These are phyloP conservation scores for Saccharomycopsis fibuligera DNA, from an alignment of 805 yeast species.

Conservation along the genomic window DNA sequence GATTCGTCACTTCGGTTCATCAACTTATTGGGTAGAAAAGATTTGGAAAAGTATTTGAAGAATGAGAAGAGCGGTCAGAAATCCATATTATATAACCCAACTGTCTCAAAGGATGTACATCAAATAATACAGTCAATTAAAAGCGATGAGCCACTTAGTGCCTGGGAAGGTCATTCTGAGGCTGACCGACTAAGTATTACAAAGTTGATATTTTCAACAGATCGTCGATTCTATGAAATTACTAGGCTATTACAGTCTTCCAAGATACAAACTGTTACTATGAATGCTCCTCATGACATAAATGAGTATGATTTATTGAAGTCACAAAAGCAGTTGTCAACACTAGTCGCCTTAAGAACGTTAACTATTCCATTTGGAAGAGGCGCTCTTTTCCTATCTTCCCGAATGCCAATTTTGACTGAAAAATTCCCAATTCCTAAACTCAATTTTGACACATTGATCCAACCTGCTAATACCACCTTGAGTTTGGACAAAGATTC, in stretches of 20 bases:
- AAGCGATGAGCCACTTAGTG: constrained; percentile 42
- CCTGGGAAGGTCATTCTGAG: constrained; percentile 70
- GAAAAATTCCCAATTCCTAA: constrained; percentile 78
- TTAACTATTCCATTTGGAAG: constrained; percentile 73
- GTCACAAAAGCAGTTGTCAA: constrained; percentile 50
- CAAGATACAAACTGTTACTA: constrained; percentile 48
- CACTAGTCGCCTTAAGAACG: constrained; percentile 61
- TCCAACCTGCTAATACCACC: constrained; percentile 62
- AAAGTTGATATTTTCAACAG: constrained; percentile 65
- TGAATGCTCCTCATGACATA: constrained; percentile 33
- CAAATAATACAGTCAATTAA: constrained; percentile 34
- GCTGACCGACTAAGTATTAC: constrained; percentile 65
- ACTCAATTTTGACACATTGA: constrained; percentile 58
- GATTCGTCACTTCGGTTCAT: constrained; percentile 35
- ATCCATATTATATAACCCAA: not conserved
- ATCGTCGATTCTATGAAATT: constrained; percentile 73
- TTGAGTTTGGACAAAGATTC: constrained; percentile 52
- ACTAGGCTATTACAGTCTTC: constrained; percentile 67
- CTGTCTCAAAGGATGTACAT: constrained; percentile 34
- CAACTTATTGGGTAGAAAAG: constrained; percentile 64
- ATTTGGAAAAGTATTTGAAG: constrained; percentile 35
- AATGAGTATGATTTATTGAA: constrained; percentile 52
- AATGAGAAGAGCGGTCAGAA: not conserved
- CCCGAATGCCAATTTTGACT: constrained; percentile 71
- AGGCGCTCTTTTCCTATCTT: constrained; percentile 63